phyloP scores from a whole-genome alignment of 805 yeast species.

The Alloascoidea africana region DNA sequence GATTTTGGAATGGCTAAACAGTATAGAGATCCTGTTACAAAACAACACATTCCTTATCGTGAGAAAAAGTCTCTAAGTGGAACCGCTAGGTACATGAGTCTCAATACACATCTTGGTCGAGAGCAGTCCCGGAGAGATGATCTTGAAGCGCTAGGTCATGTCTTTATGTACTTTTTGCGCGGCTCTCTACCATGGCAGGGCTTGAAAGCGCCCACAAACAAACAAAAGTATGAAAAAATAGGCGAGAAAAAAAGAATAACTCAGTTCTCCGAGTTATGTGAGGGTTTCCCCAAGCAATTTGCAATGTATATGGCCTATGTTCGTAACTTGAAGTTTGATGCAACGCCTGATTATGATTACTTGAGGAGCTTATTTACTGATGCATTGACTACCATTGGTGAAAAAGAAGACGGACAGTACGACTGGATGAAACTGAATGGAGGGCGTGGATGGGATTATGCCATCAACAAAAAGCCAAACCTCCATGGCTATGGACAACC shows the following conservation, averaged over 20 bases:
- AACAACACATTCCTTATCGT: conserved; percentile 70
- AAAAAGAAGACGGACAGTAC: conserved; percentile 49
- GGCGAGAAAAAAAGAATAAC: conserved; percentile 66
- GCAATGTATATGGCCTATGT: conserved; percentile 60
- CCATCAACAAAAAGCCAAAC: conserved; percentile 63
- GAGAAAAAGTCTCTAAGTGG: conserved; percentile 72
- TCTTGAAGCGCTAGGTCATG: conserved; percentile 70
- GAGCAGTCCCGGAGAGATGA: conserved; percentile 79
- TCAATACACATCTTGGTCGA: conserved; percentile 75
- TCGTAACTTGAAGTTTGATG: conserved; percentile 57
- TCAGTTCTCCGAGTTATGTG: conserved; percentile 40
- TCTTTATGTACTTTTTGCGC: conserved; percentile 60
- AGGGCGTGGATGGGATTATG: conserved; percentile 73
- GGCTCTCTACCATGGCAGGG: conserved; percentile 88
- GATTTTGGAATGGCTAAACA: conserved; percentile 86
- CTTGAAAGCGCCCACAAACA: conserved; percentile 76
- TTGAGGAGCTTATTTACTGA: conserved; percentile 45
- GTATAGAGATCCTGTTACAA: conserved; percentile 65
- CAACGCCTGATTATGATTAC: conserved; percentile 65
- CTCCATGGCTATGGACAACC: conserved; percentile 74
- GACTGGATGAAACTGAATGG: conserved; percentile 75
- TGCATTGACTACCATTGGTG: conserved; percentile 40
- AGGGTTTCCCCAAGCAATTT: conserved; percentile 56
- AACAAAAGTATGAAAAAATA: conserved; percentile 69
- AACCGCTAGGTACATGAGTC: conserved; percentile 79